Evolutionary conservation across 2,329 filamentous ascomycete species (phyloP), one percentile per base, ranked within the genome.

Genomic region (Aspergillus persii): DNA sequence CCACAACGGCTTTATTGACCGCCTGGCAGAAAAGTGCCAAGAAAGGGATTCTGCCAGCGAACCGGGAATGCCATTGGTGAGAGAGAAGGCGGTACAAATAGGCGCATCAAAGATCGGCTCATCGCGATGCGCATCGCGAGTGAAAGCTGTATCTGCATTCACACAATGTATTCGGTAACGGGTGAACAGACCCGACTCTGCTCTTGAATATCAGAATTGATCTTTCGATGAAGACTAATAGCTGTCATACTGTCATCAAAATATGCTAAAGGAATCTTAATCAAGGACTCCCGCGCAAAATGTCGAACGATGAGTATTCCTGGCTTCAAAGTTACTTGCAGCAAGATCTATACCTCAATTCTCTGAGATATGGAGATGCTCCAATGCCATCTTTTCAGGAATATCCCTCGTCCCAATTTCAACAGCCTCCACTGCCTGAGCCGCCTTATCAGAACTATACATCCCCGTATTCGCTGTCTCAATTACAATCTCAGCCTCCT

Each of bases 221-320:
- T 47, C 44, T 27, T 9, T 11, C 26, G 11, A 15, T 47, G 44
- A 23, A 3, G 18, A 5, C 8, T 23, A 27, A 7, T 27, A 8
- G 3, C 27, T 9, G 18, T 47, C 26, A 23, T 23, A 47, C 8
- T 11, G 4, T 7, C 4, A 3, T 47, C 26, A 9, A 9, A 47
- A 47, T 47, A 47, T 47, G 44, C 18, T 8, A 4, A 47, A 9
- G 3, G 26, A 11, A 47, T 47, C 4, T 26, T 27, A 47, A 47
- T 47, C 44, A 26, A 47, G 18, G 44, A 27, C 18, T 26, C 33
- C 31, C 44, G n/a, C 7, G 26, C 53, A 62, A 52, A 18, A 68
- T 68, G 66, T 53, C 65, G 27, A 60, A 63, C 27, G 60, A 67
- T 18, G 60, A 61, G 26, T 59, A 61, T 8, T 58, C 63, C 46